phyloP scores from a whole-genome alignment of 2,329 filamentous ascomycete genomes.

The Pestalotiopsis fici region DNA sequence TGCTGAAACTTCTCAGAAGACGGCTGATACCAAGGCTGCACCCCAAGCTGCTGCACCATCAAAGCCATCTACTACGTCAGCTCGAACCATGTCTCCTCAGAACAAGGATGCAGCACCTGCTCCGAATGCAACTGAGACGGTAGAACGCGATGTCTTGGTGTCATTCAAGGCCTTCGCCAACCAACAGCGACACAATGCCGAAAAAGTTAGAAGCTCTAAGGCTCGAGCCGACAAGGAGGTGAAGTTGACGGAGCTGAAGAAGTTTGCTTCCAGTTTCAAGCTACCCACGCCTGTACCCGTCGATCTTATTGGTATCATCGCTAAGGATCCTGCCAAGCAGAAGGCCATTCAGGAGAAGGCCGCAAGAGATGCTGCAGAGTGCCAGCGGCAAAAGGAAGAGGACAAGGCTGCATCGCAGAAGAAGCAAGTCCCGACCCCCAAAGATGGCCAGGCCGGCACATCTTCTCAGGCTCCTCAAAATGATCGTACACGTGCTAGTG shows the following conservation, averaged over 20 bases:
- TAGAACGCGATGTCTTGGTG: constrained; percentile 62
- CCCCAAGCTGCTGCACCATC: constrained; percentile 26
- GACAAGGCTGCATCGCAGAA: constrained; percentile 51
- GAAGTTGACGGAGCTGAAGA: constrained; percentile 92
- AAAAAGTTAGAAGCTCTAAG: constrained; percentile 59
- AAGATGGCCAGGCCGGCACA: constrained; percentile 43
- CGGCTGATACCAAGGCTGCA: constrained; percentile 22
- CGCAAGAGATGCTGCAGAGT: constrained; percentile 70
- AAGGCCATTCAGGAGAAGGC: constrained; percentile 90
- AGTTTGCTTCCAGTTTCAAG: constrained; percentile 93
- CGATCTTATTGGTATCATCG: constrained; percentile 91
- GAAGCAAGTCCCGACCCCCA: constrained; percentile 43
- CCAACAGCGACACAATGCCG: constrained; percentile 54
- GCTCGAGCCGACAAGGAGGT: constrained; percentile 80
- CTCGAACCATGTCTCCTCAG: constrained; percentile 41
- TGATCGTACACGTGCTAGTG: constrained; percentile 32
- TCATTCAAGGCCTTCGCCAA: constrained; percentile 67
- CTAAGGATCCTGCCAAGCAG: constrained; percentile 95
- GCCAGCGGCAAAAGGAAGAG: constrained; percentile 47
- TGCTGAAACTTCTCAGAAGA: constrained; percentile 24
- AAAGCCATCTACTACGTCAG: constrained; percentile 37
- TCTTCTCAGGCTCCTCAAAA: constrained; percentile 19
- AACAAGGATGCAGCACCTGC: constrained; percentile 37
- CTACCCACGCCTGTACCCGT: constrained; percentile 87
- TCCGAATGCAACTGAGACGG: constrained; percentile 60